Base-by-base conservation (phyloP, 164 flowering plant species). In the Houttuynia cordata region DNA sequence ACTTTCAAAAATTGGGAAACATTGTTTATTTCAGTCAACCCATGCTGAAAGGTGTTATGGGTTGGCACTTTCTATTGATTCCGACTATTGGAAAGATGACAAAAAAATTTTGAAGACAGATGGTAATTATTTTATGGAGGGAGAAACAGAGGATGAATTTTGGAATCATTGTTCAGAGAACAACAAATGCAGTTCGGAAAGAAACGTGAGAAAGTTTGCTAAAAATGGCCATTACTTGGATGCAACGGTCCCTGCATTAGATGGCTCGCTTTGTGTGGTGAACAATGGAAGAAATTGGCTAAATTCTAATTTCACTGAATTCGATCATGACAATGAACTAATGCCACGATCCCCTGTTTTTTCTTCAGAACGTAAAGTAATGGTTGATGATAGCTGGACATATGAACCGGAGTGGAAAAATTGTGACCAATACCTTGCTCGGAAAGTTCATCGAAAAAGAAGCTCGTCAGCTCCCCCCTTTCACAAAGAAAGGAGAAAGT, bases 391-490 rank as follows among this genome's bases (percentile, higher is more conserved):
- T 17, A 30, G 37, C 37, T 30, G 37, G 37, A 45, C 49, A 3
- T 45, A 7, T 45, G 49, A 45, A 17, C 49, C 49, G 17, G 17
- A 17, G 12, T 45, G 8, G 14, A 45, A 62, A 45, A 61, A 60
- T 56, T 10, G 14, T 53, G 61, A 24, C 51, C 62, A 62, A 40
- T 25, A 40, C 58, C 56, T 21, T 58, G 50, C 41, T 67, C 51
- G 56, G 14, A 66, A 61, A 67, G 59, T 53, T 59, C 74, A 66
- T 58, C 62, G 71, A 58, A 76, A 67, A 76, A 84, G 97, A 83
- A 80, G 96, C 72, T 74, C 58, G 51, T 91, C 99, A 51, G 99
- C 99, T 69, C 96, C 99, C 64, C 97, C 97, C 71, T 76, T 80
- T 76, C 75, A 75, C 66, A 75, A 61, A 62, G 73, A 79, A 56